phyloP scores from a whole-genome alignment of 768 basidiomycete species.

The Mycena chlorophos region DNA sequence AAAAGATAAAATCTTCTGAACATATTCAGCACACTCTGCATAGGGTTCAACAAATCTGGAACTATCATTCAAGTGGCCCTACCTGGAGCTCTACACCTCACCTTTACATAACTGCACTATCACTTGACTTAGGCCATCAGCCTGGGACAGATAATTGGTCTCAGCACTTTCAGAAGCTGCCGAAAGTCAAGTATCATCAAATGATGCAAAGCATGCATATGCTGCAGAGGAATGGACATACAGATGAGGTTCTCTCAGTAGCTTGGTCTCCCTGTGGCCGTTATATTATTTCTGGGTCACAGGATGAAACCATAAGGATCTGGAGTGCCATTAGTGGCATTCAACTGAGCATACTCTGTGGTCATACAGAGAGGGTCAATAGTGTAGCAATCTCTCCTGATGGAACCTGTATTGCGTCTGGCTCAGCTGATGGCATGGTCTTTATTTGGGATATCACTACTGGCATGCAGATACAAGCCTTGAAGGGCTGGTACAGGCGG shows the following conservation, averaged over 20 bases:
- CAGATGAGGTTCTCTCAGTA: neutral
- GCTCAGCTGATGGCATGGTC: neutral
- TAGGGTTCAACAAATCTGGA: constrained; percentile 1
- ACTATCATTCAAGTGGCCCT: neutral
- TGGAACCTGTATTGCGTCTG: neutral
- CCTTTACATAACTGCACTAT: constrained; percentile 2
- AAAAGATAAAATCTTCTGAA: neutral
- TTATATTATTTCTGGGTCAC: constrained; percentile 3
- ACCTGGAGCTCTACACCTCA: neutral
- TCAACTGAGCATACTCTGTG: neutral
- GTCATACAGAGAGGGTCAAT: neutral
- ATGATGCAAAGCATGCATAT: neutral
- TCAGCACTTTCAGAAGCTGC: neutral
- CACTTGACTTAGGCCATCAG: constrained; percentile 1
- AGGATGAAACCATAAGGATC: constrained; percentile 2
- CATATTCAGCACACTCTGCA: neutral
- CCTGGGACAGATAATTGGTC: neutral
- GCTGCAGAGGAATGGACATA: neutral
- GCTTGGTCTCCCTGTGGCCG: neutral
- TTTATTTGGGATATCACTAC: neutral
- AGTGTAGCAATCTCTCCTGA: neutral
- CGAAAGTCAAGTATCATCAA: neutral
- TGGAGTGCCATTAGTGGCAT: neutral
- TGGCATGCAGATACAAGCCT: too few species aligned
- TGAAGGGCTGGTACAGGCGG: too few species aligned